These are phyloP conservation scores for Hypoxylon subgilvum DNA, from an alignment of 495 filamentous ascomycete genomes.

Conservation along the genomic window DNA sequence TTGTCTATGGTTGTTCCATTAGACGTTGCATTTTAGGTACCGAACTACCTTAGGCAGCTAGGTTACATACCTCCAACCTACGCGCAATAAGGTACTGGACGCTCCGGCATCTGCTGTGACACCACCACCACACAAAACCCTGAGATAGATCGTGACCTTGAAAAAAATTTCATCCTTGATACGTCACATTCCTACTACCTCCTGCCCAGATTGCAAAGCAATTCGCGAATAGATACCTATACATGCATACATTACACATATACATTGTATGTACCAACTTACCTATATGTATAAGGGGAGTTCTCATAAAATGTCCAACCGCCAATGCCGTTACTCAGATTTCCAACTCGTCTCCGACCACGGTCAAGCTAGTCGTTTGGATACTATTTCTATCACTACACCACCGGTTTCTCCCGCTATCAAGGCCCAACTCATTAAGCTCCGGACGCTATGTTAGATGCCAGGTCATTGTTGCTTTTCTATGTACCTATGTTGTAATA, in stretches of 20 bases:
- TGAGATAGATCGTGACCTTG: conserved; percentile 35
- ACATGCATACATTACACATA: neutral
- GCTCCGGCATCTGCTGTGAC: conserved; percentile 18
- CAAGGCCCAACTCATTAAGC: neutral
- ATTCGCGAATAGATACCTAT: neutral
- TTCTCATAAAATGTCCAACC: conserved; percentile 22
- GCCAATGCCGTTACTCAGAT: conserved; percentile 26
- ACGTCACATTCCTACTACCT: conserved; percentile 35
- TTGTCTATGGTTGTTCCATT: too few relatives aligned
- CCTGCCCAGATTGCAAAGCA: neutral
- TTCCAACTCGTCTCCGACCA: conserved; percentile 30
- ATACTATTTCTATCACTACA: conserved; percentile 16
- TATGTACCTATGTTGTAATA: too few relatives aligned
- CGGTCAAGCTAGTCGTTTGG: conserved; percentile 20
- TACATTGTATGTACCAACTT: neutral
- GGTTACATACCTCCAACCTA: too few relatives aligned
- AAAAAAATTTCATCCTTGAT: conserved; percentile 33
- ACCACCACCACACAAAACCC: conserved; percentile 28
- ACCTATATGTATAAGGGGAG: neutral
- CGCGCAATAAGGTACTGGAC: conserved; percentile 28
- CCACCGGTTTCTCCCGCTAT: conserved; percentile 34
- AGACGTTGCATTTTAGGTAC: conserved; percentile 28
- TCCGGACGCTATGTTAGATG: neutral
- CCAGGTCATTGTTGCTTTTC: conserved; percentile 14
- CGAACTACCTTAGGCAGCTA: too few relatives aligned